These are phyloP conservation scores for Inonotus hispidus DNA, from an alignment of 1,284 basidiomycete species.

Conservation along the genomic window DNA sequence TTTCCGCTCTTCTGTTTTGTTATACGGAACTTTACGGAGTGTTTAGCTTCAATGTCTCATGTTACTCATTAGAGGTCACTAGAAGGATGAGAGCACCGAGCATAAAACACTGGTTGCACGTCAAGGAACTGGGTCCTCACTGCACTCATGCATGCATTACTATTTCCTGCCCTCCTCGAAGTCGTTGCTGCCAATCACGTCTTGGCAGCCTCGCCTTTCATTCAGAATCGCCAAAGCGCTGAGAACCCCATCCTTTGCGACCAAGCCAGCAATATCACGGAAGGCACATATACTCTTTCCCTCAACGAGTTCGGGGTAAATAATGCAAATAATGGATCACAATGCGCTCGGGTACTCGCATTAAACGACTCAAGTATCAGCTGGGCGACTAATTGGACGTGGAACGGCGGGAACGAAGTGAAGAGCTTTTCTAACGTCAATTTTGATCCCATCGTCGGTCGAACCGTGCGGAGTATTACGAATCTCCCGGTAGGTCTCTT, in stretches of 20 bases:
- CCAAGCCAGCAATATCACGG: conserved; percentile 42
- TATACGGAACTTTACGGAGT: no score
- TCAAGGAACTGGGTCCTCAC: not conserved
- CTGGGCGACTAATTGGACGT: conserved; percentile 51
- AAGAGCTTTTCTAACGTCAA: conserved; percentile 61
- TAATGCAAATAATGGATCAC: conserved; percentile 40
- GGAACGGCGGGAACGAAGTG: conserved; percentile 45
- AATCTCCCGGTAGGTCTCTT: conserved; percentile 42
- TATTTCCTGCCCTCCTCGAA: not conserved
- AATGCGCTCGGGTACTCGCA: conserved; percentile 45
- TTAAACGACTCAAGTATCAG: conserved; percentile 39
- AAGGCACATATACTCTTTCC: conserved; percentile 39
- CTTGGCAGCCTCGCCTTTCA: not conserved
- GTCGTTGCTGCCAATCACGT: not conserved
- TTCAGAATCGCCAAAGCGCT: conserved; percentile 7
- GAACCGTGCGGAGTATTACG: conserved; percentile 45
- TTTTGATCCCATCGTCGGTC: conserved; percentile 44
- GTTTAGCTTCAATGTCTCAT: no score
- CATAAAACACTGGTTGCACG: not conserved
- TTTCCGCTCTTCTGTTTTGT: no score
- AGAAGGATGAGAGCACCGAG: no score
- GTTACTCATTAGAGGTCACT: no score
- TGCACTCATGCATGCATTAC: not conserved
- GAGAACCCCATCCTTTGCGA: conserved; percentile 34
- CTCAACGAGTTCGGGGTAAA: conserved; percentile 48